These are phyloP conservation scores for Talaromyces ruber DNA, from an alignment of 495 filamentous ascomycete genomes.

Conservation along the genomic window DNA sequence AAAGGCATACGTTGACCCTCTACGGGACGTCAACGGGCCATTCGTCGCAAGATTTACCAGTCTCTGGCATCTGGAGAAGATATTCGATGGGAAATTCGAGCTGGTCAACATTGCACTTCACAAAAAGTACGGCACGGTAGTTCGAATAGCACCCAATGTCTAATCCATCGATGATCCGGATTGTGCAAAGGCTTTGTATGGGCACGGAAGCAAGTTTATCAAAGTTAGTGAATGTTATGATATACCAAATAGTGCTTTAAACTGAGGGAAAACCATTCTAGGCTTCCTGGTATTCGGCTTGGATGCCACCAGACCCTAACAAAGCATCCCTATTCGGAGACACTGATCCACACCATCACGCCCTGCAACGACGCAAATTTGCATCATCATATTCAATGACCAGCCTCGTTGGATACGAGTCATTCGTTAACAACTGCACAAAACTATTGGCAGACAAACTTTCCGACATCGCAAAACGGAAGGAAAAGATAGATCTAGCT, in stretches of 20 bases:
- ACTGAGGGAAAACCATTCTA: not conserved
- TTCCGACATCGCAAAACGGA: not conserved
- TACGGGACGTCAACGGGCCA: not conserved
- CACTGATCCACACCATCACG: not conserved
- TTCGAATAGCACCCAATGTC: not conserved
- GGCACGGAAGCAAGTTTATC: not conserved
- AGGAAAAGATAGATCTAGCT: slow-evolving; percentile 4
- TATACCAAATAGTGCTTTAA: not conserved
- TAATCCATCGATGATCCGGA: not conserved
- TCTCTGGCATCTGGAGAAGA: not conserved
- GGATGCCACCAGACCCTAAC: not conserved
- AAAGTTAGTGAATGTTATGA: not conserved
- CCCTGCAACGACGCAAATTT: not conserved
- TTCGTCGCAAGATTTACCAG: not conserved
- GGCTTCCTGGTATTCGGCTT: not conserved
- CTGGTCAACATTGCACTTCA: not conserved
- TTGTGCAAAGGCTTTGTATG: not conserved
- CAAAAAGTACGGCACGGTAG: not conserved
- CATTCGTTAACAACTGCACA: not conserved
- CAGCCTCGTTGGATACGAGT: not conserved
- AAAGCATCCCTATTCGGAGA: not conserved
- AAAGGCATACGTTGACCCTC: not conserved
- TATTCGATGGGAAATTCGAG: not conserved
- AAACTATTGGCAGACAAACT: not conserved
- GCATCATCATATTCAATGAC: not conserved